Evolutionary conservation across 345 rosid genomes (phyloP).

Genomic region (Sonneratia alba): DNA sequence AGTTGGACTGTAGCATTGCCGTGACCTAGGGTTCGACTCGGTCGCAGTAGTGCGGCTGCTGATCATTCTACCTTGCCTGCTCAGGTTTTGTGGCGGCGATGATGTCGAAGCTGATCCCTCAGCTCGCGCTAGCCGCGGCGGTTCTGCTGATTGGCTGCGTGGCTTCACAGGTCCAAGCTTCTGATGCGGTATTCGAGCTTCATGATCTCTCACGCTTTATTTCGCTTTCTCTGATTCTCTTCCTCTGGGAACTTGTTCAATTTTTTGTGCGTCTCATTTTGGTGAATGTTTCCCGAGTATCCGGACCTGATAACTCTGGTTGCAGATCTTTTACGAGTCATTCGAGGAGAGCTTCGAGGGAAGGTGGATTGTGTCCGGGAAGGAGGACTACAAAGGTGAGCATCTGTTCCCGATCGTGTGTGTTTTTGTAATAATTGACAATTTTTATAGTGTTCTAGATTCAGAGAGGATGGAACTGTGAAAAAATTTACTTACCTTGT

Average conservation of each 20-base stretch:
- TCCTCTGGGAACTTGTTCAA: not conserved
- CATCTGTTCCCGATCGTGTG: not conserved
- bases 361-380: constrained; percentile 17
- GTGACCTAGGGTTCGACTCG: not conserved
- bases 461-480: not conserved
- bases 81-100: not conserved
- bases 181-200: constrained; percentile 6
- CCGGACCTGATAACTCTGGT: not conserved
- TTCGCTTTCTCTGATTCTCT: not conserved
- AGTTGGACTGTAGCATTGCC: not conserved
- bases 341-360: constrained; percentile 16
- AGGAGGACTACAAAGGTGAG: constrained; percentile 15
- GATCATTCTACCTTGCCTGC: not conserved
- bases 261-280: not conserved
- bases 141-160: constrained; percentile 9
- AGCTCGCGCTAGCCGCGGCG: constrained; percentile 3
- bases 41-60: not conserved
- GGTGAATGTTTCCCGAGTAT: not conserved
- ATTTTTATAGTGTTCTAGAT: not conserved
- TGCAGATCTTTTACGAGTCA: constrained; percentile 16
- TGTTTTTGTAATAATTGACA: not conserved
- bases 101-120: constrained; percentile 9
- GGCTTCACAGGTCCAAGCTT: constrained; percentile 13
- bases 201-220: not conserved
- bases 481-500: not conserved